Evolutionary conservation across 345 rosid genomes (phyloP).

Genomic region (Excoecaria cochinchinensis): DNA sequence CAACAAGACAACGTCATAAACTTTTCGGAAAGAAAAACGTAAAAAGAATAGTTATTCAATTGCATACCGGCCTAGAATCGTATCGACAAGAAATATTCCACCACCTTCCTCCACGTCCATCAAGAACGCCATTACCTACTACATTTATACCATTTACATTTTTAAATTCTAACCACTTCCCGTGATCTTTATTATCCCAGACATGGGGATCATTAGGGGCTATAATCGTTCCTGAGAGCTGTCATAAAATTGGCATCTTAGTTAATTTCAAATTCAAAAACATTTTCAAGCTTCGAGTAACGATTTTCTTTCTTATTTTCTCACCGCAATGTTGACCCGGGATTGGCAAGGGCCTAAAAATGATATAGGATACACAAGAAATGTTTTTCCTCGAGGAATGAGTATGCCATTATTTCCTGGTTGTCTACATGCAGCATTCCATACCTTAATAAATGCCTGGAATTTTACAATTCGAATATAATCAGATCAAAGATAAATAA

Average conservation of each 20-base stretch:
- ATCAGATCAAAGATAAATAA: not conserved
- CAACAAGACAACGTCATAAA: too few species aligned
- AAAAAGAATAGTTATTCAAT: too few species aligned
- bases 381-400: slow-evolving; percentile 23
- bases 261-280: too few species aligned
- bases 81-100: slow-evolving; percentile 43
- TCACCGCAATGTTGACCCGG: slow-evolving; percentile 33
- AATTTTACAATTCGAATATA: not conserved
- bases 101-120: slow-evolving; percentile 41
- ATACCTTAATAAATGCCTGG: slow-evolving; percentile 41
- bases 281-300: too few species aligned
- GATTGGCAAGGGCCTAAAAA: slow-evolving; percentile 38
- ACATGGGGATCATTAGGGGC: slow-evolving; percentile 31
- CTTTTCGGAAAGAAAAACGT: too few species aligned
- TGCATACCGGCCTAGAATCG: slow-evolving; percentile 23
- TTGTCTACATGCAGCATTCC: slow-evolving; percentile 33
- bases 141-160: slow-evolving; percentile 22
- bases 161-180: slow-evolving; percentile 31
- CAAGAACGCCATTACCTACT: slow-evolving; percentile 23
- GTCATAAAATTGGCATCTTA: not conserved
- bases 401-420: slow-evolving; percentile 2
- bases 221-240: slow-evolving; percentile 33
- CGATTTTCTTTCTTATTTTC: too few species aligned
- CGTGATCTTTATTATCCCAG: slow-evolving; percentile 30
- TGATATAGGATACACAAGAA: slow-evolving; percentile 30